Evolutionary conservation across 768 basidiomycete genomes (phyloP).

Genomic region (Pisolithus tinctorius): DNA sequence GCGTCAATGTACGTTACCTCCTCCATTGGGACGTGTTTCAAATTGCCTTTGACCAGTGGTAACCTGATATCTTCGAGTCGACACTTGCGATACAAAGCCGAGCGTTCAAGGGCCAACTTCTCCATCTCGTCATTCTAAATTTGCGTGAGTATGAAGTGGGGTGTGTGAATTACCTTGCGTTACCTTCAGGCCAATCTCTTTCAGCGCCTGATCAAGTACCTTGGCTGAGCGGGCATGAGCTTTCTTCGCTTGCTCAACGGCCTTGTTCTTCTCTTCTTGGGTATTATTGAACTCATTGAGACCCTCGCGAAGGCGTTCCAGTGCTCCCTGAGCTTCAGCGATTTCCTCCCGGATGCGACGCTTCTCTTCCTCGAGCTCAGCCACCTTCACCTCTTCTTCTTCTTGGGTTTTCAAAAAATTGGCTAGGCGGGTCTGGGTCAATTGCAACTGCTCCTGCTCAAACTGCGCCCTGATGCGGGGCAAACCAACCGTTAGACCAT

Average conservation of each 20-base stretch:
- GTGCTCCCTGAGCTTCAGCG: conserved; percentile 44
- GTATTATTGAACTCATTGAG: conserved; percentile 53
- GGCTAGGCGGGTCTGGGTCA: conserved; percentile 54
- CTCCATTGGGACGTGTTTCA: conserved; percentile 90
- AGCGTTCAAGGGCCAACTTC: conserved; percentile 77
- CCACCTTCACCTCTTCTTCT: conserved; percentile 49
- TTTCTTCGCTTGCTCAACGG: conserved; percentile 71
- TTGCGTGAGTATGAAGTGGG: background rate
- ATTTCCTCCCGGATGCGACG: conserved; percentile 53
- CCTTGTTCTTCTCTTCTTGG: conserved; percentile 67
- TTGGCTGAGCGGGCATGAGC: conserved; percentile 63
- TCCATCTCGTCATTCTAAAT: conserved; percentile 84
- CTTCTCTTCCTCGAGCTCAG: conserved; percentile 50
- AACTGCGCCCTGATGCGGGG: conserved; percentile 60
- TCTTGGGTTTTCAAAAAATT: conserved; percentile 45
- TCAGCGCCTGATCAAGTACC: conserved; percentile 77
- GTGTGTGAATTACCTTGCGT: conserved; percentile 12
- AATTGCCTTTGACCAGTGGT: conserved; percentile 66
- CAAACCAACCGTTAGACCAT: conserved; percentile 5
- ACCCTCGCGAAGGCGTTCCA: conserved; percentile 53
- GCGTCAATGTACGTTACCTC: conserved; percentile 50
- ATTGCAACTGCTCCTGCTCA: conserved; percentile 67
- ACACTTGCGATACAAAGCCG: conserved; percentile 84
- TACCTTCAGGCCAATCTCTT: conserved; percentile 82
- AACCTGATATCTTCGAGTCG: conserved; percentile 87